Percentiles rank a stretch among this genome's conserved stretches.
Conservation (phyloP, 345 rosid species). For the Stellera chamaejasme region DNA sequence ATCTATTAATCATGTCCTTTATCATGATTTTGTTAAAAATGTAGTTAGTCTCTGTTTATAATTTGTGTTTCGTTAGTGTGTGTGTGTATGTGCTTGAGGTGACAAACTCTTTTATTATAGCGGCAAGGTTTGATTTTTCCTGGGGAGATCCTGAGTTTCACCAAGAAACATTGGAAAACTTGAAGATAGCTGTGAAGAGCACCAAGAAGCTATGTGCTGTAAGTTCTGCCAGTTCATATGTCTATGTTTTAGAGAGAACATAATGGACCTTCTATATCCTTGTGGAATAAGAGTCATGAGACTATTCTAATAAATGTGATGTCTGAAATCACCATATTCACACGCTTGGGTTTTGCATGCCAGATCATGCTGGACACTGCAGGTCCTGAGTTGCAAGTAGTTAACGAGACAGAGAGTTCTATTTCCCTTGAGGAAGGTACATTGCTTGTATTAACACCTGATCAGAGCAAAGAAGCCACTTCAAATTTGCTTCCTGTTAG, state of each 20-base stretch:
- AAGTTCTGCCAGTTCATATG: conserved; percentile 15
- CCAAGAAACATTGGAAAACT: conserved; percentile 60
- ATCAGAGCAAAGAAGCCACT: conserved; percentile 51
- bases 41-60: neutral
- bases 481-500: conserved; percentile 54
- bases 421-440: conserved; percentile 44
- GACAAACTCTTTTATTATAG: conserved; percentile 19
- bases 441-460: conserved; percentile 46
- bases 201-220: conserved; percentile 65
- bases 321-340: neutral
- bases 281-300: no score
- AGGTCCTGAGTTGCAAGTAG: conserved; percentile 63
- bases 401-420: conserved; percentile 38
- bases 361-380: conserved; percentile 72
- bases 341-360: conserved; percentile 6
- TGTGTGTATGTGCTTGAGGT: conserved; percentile 3
- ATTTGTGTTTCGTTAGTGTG: neutral
- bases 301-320: no score
- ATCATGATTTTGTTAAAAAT: neutral
- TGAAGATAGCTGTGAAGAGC: conserved; percentile 43
- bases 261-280: no score
- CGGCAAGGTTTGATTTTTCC: conserved; percentile 69
- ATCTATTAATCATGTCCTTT: neutral
- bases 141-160: conserved; percentile 60
- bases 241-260: no score